phyloP scores from a whole-genome alignment of 306 rosid genomes.

The Cucurbita ficifolia region DNA sequence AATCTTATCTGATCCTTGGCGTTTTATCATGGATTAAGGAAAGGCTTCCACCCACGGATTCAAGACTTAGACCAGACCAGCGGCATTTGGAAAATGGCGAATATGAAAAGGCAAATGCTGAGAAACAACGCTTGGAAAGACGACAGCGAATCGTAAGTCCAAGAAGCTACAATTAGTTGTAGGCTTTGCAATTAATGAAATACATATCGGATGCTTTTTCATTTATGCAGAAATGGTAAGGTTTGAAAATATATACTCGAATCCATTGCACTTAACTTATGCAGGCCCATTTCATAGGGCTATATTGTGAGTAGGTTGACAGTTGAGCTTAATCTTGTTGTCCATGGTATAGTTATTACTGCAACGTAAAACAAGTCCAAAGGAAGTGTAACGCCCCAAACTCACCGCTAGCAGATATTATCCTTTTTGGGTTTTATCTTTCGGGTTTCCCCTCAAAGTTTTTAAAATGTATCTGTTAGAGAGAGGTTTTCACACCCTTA shows the following conservation, averaged over 20 bases:
- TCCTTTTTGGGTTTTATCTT: too few relatives aligned
- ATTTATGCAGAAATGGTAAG: neutral
- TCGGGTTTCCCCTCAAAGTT: too few relatives aligned
- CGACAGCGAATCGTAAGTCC: constrained; percentile 90
- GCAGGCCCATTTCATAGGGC: neutral
- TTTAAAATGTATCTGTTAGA: too few relatives aligned
- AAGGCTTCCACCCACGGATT: constrained; percentile 98
- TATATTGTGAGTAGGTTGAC: neutral
- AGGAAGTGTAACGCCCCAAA: too few relatives aligned
- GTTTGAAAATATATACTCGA: neutral
- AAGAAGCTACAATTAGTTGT: neutral
- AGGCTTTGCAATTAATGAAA: neutral
- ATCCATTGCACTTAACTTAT: neutral
- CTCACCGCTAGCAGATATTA: too few relatives aligned
- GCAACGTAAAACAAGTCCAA: neutral
- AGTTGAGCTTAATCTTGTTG: neutral
- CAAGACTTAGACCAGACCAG: constrained; percentile 95
- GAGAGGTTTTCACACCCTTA: too few relatives aligned
- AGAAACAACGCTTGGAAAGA: constrained; percentile 81
- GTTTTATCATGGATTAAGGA: constrained; percentile 96
- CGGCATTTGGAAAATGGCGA: constrained; percentile 94
- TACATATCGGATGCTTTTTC: neutral
- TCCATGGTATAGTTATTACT: neutral
- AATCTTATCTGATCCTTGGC: constrained; percentile 71
- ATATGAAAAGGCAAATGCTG: constrained; percentile 80